These are phyloP conservation scores for Akanthomyces lecanii DNA, from an alignment of 2,329 filamentous ascomycete genomes.

Conservation along the genomic window DNA sequence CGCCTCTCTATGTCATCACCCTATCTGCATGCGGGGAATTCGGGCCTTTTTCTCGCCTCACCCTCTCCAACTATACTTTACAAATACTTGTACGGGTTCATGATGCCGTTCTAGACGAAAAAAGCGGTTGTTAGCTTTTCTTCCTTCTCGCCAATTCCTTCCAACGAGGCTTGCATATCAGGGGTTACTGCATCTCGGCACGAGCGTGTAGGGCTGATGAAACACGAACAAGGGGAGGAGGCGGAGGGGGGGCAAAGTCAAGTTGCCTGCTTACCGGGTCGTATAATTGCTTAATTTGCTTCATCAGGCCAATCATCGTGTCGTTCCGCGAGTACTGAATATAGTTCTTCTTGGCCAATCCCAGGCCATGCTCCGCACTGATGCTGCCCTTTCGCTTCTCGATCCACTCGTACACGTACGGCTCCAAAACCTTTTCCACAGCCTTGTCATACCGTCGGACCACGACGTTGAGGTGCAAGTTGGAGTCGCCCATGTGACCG, in stretches of 20 bases:
- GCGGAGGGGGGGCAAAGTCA: background rate
- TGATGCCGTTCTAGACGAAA: slow-evolving; percentile 76
- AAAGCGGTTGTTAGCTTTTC: background rate
- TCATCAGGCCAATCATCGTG: slow-evolving; percentile 87
- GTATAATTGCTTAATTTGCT: slow-evolving; percentile 88
- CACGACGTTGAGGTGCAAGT: slow-evolving; percentile 88
- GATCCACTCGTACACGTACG: slow-evolving; percentile 98
- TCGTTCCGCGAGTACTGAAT: slow-evolving; percentile 89
- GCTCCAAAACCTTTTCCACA: slow-evolving; percentile 84
- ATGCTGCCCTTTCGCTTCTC: slow-evolving; percentile 83
- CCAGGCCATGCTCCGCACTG: slow-evolving; percentile 92
- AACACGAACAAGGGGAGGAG: background rate
- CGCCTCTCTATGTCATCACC: background rate
- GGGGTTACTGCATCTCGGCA: background rate
- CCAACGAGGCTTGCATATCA: background rate
- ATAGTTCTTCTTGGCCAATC: slow-evolving; percentile 91
- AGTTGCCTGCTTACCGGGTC: slow-evolving; percentile 68
- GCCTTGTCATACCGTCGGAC: slow-evolving; percentile 78
- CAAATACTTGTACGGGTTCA: slow-evolving; percentile 99
- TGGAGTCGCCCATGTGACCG: slow-evolving; percentile 96
- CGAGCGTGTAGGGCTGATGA: slow-evolving; percentile 6
- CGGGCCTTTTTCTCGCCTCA: background rate
- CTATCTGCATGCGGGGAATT: background rate
- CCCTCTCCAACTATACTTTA: slow-evolving; percentile 25
- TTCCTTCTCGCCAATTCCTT: background rate